A percentile compares a stretch with the other conserved stretches of the same genome.
phyloP scores from a whole-genome alignment of 2,329 filamentous ascomycete species.

The Emergomyces africanus region DNA sequence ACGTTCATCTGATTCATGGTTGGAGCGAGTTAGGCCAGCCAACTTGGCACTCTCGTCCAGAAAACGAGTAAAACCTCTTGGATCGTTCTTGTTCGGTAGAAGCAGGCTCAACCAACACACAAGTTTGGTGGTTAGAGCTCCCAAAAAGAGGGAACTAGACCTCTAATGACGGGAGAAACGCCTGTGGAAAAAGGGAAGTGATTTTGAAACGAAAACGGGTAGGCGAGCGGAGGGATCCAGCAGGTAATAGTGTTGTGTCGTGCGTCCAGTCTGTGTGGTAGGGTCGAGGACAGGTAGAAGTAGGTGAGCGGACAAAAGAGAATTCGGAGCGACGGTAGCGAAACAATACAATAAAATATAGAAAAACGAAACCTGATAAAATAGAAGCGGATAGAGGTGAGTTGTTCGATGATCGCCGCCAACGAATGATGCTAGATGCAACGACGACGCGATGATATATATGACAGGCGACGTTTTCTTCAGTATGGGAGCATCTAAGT shows the following conservation, averaged over 20 bases:
- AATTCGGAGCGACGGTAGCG: background rate
- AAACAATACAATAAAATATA: background rate
- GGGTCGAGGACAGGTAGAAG: too few species aligned
- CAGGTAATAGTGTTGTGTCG: background rate
- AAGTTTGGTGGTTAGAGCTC: background rate
- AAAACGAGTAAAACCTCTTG: background rate
- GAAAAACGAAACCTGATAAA: background rate
- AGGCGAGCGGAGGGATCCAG: background rate
- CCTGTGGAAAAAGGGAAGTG: background rate
- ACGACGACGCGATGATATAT: background rate
- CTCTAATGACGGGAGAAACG: background rate
- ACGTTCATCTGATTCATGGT: constrained; percentile 44
- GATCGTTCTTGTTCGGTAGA: background rate
- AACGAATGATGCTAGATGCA: background rate
- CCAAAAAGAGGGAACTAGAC: background rate
- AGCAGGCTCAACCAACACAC: background rate
- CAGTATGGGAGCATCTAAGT: background rate
- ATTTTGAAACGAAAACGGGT: background rate
- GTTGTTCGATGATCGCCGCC: background rate
- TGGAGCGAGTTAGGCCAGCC: constrained; percentile 22
- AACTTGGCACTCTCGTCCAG: constrained; percentile 20
- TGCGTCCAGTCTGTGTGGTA: too few species aligned
- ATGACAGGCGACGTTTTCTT: background rate
- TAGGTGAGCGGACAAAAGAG: too few species aligned
- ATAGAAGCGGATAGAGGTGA: background rate